These are phyloP conservation scores for Termitomyces sp. DNA, from an alignment of 768 basidiomycete species.

Conservation along the genomic window DNA sequence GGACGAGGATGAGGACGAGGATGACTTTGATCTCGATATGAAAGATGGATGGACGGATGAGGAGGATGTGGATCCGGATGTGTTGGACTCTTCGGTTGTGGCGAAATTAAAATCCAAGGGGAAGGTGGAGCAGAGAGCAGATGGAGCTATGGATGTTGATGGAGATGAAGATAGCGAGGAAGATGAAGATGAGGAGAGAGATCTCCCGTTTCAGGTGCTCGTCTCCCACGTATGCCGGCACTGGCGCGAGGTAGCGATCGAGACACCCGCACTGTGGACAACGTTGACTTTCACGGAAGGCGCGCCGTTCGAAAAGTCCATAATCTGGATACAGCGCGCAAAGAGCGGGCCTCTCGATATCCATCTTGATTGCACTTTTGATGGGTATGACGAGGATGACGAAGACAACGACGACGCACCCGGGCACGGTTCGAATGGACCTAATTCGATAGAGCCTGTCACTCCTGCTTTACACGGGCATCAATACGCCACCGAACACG, in stretches of 20 bases:
- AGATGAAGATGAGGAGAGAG: conserved; percentile 8
- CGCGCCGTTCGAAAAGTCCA: conserved; percentile 40
- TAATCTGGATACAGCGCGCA: conserved; percentile 48
- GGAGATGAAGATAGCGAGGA: conserved; percentile 9
- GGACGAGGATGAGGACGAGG: conserved; percentile 33
- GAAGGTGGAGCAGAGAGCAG: conserved; percentile 18
- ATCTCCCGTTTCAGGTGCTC: conserved; percentile 44
- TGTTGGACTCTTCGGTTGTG: conserved; percentile 15
- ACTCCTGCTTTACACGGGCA: conserved; percentile 2
- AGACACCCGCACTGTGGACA: conserved; percentile 57
- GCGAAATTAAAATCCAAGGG: conserved; percentile 8
- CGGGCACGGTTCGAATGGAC: not conserved
- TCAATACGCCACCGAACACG: conserved; percentile 19
- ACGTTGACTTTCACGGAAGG: conserved; percentile 35
- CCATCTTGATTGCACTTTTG: conserved; percentile 40
- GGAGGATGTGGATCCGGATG: conserved; percentile 14
- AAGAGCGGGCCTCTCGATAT: conserved; percentile 53
- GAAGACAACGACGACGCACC: conserved; percentile 16
- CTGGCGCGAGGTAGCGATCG: conserved; percentile 54
- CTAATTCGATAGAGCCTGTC: not conserved
- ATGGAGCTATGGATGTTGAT: conserved; percentile 16
- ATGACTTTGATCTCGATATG: conserved; percentile 24
- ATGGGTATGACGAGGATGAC: conserved; percentile 20
- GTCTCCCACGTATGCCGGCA: conserved; percentile 60
- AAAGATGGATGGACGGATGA: conserved; percentile 24